A percentile compares a stretch with the other conserved stretches of the same genome.
Evolutionary conservation across 2,329 filamentous ascomycete species (phyloP).

Genomic region (Cladosporium oxysporum): DNA sequence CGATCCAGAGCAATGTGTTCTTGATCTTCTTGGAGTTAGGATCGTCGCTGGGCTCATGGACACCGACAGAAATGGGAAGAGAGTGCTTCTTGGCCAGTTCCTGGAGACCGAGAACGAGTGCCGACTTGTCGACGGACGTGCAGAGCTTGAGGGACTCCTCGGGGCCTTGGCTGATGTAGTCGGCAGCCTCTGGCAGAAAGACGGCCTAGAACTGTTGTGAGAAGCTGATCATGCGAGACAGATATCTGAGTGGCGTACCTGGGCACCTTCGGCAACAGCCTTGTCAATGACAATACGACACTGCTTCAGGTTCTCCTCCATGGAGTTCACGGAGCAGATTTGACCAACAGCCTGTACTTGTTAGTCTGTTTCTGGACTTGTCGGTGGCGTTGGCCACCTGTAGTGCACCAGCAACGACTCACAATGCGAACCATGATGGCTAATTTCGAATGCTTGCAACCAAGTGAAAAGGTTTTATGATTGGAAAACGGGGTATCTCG

Average conservation of each 20-base stretch:
- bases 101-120: conserved; percentile 76
- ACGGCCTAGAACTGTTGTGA: conserved; percentile 58
- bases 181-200: conserved; percentile 88
- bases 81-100: conserved; percentile 63
- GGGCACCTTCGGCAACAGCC: conserved; percentile 74
- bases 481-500: not conserved
- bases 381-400: not conserved
- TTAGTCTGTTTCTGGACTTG: not conserved
- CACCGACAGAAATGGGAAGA: conserved; percentile 79
- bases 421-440: conserved; percentile 15
- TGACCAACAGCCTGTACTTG: conserved; percentile 75
- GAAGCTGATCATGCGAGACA: not conserved
- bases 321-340: conserved; percentile 79
- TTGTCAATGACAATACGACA: conserved; percentile 71
- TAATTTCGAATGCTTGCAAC: not conserved
- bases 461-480: not conserved
- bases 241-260: conserved; percentile 52
- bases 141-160: conserved; percentile 71
- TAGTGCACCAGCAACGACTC: not conserved
- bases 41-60: conserved; percentile 70
- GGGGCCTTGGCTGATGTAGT: conserved; percentile 76
- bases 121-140: conserved; percentile 62
- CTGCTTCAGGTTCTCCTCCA: conserved; percentile 76
- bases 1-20: conserved; percentile 69
- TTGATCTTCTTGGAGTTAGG: conserved; percentile 54